Base-by-base conservation (phyloP, 2,329 filamentous ascomycete species). In the Cryphonectria nitschkei region DNA sequence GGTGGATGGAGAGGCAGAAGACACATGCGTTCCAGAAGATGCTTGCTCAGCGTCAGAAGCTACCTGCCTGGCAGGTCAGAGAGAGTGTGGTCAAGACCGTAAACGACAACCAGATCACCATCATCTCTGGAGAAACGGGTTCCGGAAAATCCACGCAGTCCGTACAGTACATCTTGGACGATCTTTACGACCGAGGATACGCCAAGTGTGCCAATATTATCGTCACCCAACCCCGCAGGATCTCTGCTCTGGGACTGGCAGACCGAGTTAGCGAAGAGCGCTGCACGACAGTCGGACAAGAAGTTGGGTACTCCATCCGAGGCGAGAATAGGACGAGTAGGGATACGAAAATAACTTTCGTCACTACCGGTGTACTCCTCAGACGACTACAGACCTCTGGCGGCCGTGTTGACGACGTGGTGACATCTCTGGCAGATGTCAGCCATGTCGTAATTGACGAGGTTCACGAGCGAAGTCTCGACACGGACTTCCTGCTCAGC, bases 71-170 rank as follows among this genome's bases (percentile, higher is more conserved):
- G 96, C 88, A 89, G 72, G 89, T 96, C 76, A 90, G 89, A 75
- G 90, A 95, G 29, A 84, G 87, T 1, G 93, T 99, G 41, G 89
- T 98, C 13, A 80, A 87, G 29, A 92, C 93, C 0, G 93, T 99
- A 65, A 87, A 87, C 58, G 83, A 86, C 5, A 90, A 95, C 77
- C 92, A 98, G 80, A 94, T 99, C 66, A 97, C 94, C 0, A 98
- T 99, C 76, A 96, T 99, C 76, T 97, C 95, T 60, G 96, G 96
- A 75, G 96, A 98, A 82, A 99, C 96, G 4, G 96, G 96, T 68
- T 97, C 94, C 26, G 96, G 96, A 78, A 99, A 99, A 81, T 97
- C 93, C 65, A 98, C 96, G 0, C 96, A 99, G 80, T 96, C 94
- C 2, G 94, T 98, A 46, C 96, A 99, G 79, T 99, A 98, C 80